Evolutionary conservation across 2,329 filamentous ascomycete species (phyloP).

Genomic region (Dactylellina haptotyla): DNA sequence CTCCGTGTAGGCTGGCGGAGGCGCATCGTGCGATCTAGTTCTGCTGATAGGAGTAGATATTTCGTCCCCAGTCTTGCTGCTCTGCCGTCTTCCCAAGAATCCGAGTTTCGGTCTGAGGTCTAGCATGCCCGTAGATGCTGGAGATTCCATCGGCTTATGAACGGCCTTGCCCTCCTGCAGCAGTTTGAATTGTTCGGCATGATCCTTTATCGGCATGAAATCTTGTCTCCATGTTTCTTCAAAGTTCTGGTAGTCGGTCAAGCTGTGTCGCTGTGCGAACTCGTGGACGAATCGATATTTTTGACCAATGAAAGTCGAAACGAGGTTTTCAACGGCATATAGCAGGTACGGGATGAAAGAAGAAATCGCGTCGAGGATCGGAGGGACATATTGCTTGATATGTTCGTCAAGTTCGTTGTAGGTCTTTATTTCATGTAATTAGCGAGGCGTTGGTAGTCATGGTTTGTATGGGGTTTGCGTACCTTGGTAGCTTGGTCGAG

Average conservation of each 20-base stretch:
- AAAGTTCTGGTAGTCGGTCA: constrained; percentile 24
- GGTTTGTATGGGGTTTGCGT: neutral
- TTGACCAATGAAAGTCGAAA: constrained; percentile 31
- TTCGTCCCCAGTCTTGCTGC: constrained; percentile 20
- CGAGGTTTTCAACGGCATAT: constrained; percentile 68
- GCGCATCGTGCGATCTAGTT: constrained; percentile 13
- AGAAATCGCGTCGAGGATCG: constrained; percentile 70
- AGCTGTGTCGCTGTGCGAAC: constrained; percentile 37
- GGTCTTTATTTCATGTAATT: constrained; percentile 64
- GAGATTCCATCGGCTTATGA: constrained; percentile 40
- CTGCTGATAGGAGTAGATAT: neutral
- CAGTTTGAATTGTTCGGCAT: constrained; percentile 37
- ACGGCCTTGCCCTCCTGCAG: constrained; percentile 42
- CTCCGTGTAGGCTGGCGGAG: constrained; percentile 19
- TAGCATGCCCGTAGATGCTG: no score
- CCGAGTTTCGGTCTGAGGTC: neutral
- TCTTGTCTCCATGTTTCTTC: constrained; percentile 42
- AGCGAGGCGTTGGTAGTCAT: neutral
- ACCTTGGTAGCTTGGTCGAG: constrained; percentile 73
- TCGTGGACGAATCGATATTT: constrained; percentile 41
- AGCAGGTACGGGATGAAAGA: constrained; percentile 73
- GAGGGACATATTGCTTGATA: constrained; percentile 76
- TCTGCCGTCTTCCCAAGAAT: constrained; percentile 17
- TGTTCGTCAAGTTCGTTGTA: constrained; percentile 80
- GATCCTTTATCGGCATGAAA: constrained; percentile 45